Conservation (phyloP, 805 yeast genomes). For the Candida ipomoeae region DNA sequence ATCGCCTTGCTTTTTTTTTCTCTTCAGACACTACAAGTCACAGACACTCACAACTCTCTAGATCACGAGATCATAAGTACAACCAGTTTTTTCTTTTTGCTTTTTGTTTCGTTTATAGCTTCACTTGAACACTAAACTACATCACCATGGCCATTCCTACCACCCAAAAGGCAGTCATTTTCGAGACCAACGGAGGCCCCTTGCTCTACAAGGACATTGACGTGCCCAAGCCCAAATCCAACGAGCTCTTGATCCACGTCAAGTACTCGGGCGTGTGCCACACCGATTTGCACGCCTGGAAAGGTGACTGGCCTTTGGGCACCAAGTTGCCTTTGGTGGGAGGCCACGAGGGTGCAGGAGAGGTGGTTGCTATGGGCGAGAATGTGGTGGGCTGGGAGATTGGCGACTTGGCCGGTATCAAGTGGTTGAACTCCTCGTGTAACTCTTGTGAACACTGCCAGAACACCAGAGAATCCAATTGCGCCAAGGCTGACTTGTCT, state of each 20-base stretch:
- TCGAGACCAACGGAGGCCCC: slow-evolving; percentile 62
- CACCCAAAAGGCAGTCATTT: slow-evolving; percentile 68
- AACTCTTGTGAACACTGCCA: slow-evolving; percentile 72
- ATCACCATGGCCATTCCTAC: slow-evolving; percentile 42
- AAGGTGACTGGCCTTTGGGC: slow-evolving; percentile 86
- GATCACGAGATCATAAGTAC: too few species aligned
- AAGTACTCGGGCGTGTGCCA: slow-evolving; percentile 91
- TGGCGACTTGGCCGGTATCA: slow-evolving; percentile 80
- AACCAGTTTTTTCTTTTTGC: too few species aligned
- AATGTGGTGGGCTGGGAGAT: slow-evolving; percentile 66
- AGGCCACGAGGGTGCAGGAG: slow-evolving; percentile 90
- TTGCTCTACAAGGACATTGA: slow-evolving; percentile 64
- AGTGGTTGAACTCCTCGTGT: slow-evolving; percentile 81
- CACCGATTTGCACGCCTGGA: slow-evolving; percentile 91
- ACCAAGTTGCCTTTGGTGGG: slow-evolving; percentile 76
- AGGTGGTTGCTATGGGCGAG: slow-evolving; percentile 71
- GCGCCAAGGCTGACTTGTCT: slow-evolving; percentile 58
- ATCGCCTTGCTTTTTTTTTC: too few species aligned
- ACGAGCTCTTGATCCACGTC: slow-evolving; percentile 75
- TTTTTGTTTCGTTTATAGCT: too few species aligned
- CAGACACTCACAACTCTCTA: too few species aligned
- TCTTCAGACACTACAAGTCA: too few species aligned
- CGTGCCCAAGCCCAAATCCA: slow-evolving; percentile 74
- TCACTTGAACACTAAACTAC: too few species aligned
- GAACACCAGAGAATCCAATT: slow-evolving; percentile 63